These are phyloP conservation scores for Avena sativa DNA, from an alignment of 176 grass and related monocot genomes.

Conservation along the genomic window DNA sequence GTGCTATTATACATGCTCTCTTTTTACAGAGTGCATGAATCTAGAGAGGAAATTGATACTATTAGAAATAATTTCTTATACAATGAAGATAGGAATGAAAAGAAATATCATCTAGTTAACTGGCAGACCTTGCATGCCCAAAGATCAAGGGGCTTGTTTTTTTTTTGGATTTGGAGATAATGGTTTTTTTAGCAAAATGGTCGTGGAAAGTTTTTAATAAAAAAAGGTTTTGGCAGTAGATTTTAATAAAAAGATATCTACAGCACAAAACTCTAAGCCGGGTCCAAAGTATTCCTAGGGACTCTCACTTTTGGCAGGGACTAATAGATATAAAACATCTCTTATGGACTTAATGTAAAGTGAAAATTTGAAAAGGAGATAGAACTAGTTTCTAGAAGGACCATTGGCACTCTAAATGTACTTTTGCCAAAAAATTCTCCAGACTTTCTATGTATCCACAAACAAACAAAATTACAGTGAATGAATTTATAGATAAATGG, in stretches of 20 bases:
- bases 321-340: neutral
- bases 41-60: neutral
- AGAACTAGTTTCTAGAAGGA: neutral
- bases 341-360: neutral
- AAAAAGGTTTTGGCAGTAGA: neutral
- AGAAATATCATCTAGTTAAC: neutral
- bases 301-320: neutral
- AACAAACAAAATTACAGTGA: too few species aligned
- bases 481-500: too few species aligned
- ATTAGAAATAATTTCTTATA: neutral
- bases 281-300: neutral
- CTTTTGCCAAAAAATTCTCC: neutral
- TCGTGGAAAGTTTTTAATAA: neutral
- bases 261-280: neutral
- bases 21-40: neutral
- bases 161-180: neutral
- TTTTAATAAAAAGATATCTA: neutral
- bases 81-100: neutral
- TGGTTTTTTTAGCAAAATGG: neutral
- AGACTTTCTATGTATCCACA: neutral
- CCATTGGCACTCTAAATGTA: neutral
- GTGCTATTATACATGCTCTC: neutral
- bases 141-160: neutral
- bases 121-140: neutral
- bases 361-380: neutral